These are phyloP conservation scores for Elaeagnus macrophylla DNA, from an alignment of 306 rosid species.

Conservation along the genomic window DNA sequence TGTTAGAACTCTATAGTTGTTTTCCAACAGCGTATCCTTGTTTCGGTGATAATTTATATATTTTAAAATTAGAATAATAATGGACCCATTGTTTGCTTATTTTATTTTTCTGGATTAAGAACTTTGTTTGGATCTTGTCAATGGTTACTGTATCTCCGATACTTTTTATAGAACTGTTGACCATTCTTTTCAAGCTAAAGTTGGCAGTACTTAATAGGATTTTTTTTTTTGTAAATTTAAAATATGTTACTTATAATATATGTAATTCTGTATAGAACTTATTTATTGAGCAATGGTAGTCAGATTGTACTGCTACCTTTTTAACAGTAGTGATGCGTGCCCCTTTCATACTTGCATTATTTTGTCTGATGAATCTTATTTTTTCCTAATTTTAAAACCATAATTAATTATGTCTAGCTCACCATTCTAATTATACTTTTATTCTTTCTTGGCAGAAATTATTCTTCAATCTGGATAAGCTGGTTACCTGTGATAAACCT, in stretches of 20 bases:
- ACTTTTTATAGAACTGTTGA: no score
- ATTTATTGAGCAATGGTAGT: no score
- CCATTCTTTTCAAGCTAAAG: no score
- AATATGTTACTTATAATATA: no score
- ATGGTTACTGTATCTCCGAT: not conserved
- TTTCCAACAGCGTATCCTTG: no score
- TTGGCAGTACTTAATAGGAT: no score
- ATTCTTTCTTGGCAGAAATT: constrained; percentile 50
- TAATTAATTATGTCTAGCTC: not conserved
- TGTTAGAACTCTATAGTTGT: no score
- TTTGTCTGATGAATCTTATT: not conserved
- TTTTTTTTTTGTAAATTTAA: no score
- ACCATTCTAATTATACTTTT: not conserved
- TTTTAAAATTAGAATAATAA: not conserved
- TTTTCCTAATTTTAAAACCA: not conserved
- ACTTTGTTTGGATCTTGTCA: not conserved
- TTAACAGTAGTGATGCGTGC: not conserved
- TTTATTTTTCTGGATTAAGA: constrained; percentile 1
- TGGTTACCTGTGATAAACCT: constrained; percentile 64
- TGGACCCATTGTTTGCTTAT: not conserved
- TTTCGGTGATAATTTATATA: not conserved
- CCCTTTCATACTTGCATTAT: not conserved
- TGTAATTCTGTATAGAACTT: no score
- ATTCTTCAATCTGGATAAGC: constrained; percentile 67
- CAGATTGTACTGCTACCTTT: not conserved